phyloP scores from a whole-genome alignment of 257 asterid genomes.

The Solanum virginianum region DNA sequence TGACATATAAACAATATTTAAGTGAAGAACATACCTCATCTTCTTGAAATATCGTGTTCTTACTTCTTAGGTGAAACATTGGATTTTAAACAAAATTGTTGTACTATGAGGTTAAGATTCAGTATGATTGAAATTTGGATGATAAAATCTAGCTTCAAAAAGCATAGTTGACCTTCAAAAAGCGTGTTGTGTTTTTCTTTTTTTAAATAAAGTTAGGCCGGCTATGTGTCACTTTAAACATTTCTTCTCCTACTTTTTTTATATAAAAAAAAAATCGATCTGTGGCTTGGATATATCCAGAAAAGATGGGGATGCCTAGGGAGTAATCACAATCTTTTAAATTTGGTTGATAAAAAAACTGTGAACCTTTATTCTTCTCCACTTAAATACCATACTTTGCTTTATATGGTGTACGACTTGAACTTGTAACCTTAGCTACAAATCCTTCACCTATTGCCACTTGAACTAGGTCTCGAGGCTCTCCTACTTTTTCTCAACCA shows the following conservation, averaged over 20 bases:
- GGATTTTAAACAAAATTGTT: not conserved
- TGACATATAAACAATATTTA: not conserved
- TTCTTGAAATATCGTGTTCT: not conserved
- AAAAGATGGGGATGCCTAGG: too few relatives aligned
- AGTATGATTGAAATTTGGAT: not conserved
- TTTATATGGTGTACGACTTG: too few relatives aligned
- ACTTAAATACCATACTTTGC: too few relatives aligned
- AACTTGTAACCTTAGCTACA: too few relatives aligned
- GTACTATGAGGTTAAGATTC: not conserved
- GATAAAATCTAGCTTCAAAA: not conserved
- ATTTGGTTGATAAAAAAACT: too few relatives aligned
- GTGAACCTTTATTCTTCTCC: too few relatives aligned
- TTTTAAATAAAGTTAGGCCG: not conserved
- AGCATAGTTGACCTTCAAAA: not conserved
- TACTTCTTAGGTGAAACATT: not conserved
- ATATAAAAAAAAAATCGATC: too few relatives aligned
- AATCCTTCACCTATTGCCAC: too few relatives aligned
- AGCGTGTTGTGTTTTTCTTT: not conserved
- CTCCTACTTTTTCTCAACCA: not conserved
- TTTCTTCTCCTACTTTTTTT: not conserved
- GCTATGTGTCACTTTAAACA: not conserved
- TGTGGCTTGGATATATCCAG: too few relatives aligned
- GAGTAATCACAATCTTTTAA: too few relatives aligned
- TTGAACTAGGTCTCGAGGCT: too few relatives aligned
- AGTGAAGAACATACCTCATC: not conserved